phyloP scores from a whole-genome alignment of 2,329 filamentous ascomycete genomes.

The Aotearoamyces nothofagi region DNA sequence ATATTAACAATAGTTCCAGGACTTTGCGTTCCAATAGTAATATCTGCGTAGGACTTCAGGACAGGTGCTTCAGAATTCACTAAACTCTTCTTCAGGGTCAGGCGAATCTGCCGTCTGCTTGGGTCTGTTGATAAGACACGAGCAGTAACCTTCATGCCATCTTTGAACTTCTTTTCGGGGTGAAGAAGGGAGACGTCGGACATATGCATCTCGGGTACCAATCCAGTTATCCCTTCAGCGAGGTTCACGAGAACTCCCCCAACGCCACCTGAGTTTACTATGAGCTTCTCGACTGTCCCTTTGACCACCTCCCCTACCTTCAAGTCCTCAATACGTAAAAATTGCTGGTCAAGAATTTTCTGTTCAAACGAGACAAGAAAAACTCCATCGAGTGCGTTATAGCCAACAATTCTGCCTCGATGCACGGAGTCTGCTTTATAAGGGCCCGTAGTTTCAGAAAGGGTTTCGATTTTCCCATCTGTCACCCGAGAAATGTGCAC shows the following conservation, averaged over 20 bases:
- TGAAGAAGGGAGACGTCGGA: conserved; percentile 79
- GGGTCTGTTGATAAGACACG: conserved; percentile 70
- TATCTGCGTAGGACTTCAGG: conserved; percentile 63
- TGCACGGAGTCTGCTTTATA: conserved; percentile 70
- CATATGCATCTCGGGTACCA: conserved; percentile 78
- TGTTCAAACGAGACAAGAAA: conserved; percentile 77
- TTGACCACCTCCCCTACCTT: conserved; percentile 67
- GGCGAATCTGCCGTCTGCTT: conserved; percentile 60
- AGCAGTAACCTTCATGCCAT: conserved; percentile 71
- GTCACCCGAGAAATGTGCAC: conserved; percentile 89
- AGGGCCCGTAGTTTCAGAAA: conserved; percentile 62
- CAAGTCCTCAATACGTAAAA: conserved; percentile 83
- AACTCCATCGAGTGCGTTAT: conserved; percentile 73
- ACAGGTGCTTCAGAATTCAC: conserved; percentile 77
- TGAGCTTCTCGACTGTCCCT: conserved; percentile 70
- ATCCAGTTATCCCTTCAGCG: conserved; percentile 74
- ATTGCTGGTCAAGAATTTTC: conserved; percentile 71
- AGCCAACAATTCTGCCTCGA: conserved; percentile 68
- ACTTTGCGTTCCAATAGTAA: conserved; percentile 60
- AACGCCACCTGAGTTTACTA: conserved; percentile 65
- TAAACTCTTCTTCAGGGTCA: conserved; percentile 89
- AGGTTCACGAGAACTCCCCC: conserved; percentile 71
- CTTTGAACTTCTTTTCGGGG: conserved; percentile 90
- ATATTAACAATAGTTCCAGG: conserved; percentile 81
- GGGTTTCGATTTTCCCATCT: conserved; percentile 73